Percentiles rank a stretch among this genome's conserved stretches.
Conservation (phyloP, 78 protist species). For the Thecamonas trahens region DNA sequence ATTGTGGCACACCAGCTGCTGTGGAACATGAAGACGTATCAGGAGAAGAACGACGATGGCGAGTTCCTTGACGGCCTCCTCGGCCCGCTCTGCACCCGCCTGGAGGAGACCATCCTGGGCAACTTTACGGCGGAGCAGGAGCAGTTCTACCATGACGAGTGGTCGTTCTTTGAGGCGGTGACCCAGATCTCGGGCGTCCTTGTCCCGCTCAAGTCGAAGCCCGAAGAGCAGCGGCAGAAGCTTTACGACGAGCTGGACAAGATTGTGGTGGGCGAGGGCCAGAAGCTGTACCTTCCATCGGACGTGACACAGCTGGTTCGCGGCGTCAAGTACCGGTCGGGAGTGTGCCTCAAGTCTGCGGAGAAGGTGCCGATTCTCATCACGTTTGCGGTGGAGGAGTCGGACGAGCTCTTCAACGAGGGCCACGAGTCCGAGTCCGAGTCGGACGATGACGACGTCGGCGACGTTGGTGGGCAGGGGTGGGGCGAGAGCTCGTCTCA, state of each 20-base stretch:
- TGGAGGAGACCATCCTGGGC: conserved; percentile 23
- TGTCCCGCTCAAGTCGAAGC: conserved; percentile 22
- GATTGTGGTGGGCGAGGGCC: conserved; percentile 1
- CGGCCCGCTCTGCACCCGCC: conserved; percentile 16
- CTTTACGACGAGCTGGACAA: conserved; percentile 4
- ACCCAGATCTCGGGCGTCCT: conserved; percentile 70
- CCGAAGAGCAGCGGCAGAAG: conserved; percentile 45
- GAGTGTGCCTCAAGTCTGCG: conserved; percentile 49
- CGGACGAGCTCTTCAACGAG: not conserved
- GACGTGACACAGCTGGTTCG: conserved; percentile 45
- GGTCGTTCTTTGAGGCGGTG: conserved; percentile 60
- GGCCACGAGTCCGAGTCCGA: too few relatives aligned
- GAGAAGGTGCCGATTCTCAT: conserved; percentile 69
- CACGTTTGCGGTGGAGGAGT: conserved; percentile 20
- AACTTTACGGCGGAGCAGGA: conserved; percentile 13
- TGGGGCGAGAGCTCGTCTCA: too few relatives aligned
- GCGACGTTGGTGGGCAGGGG: too few relatives aligned
- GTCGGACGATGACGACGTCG: too few relatives aligned
- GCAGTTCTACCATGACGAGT: conserved; percentile 53
- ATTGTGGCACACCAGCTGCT: conserved; percentile 72
- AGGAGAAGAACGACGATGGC: conserved; percentile 30
- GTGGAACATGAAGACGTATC: conserved; percentile 72
- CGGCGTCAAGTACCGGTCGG: conserved; percentile 30
- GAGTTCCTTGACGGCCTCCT: conserved; percentile 28
- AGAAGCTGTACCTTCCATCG: conserved; percentile 67